Evolutionary conservation across 1,284 basidiomycete species (phyloP), one percentile per base, ranked within the genome.

Genomic region (Tremellales sp.): DNA sequence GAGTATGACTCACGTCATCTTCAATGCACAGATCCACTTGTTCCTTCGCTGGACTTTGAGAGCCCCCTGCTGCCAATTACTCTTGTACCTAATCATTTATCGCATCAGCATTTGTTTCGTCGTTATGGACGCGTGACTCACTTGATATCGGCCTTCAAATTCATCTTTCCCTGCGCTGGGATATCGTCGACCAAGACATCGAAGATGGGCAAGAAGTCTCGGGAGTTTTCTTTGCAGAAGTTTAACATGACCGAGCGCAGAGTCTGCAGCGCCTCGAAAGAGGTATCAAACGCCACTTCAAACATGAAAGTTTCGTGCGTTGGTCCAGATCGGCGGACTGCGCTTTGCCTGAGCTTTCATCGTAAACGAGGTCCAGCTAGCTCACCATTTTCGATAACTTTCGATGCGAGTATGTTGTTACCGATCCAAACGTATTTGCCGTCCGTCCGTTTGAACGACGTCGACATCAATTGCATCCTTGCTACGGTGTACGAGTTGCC

Each of bases 11-110:
- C 48, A 61, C 57, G 81, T 77, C 33, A 79, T 69, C 72, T 92
- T 93, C 51, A 95, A 76, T 21, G 86, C 85, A 67, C 87, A 92
- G 32, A 92, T 79, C 88, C 89, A 93, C 73, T 88, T 89, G 76
- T 93, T 93, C 43, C 88, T 79, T 47, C 90, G 81, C 73, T 85
- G 74, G 0, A 72, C 66, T 52, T 70, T 90, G 33, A 92, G 73
- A 0, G 82, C 81, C 19, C 81, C 82, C 61, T 88, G 85, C 69
- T 91, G 88, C 76, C 83, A 86, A 68, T 92, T 94, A 58, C 83
- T 84, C 76, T 90, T 92, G 77, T 91, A 93, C 40, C 56, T 54
- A 24, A 25, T 9, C 18, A 25, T 22, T 25, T 18, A 9, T 21
- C 14, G 24, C 34, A 8, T 36, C 9, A 36, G 13, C 37, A 39